These are phyloP conservation scores for Diaporthe amygdali DNA, from an alignment of 2,329 filamentous ascomycete genomes.

Conservation along the genomic window DNA sequence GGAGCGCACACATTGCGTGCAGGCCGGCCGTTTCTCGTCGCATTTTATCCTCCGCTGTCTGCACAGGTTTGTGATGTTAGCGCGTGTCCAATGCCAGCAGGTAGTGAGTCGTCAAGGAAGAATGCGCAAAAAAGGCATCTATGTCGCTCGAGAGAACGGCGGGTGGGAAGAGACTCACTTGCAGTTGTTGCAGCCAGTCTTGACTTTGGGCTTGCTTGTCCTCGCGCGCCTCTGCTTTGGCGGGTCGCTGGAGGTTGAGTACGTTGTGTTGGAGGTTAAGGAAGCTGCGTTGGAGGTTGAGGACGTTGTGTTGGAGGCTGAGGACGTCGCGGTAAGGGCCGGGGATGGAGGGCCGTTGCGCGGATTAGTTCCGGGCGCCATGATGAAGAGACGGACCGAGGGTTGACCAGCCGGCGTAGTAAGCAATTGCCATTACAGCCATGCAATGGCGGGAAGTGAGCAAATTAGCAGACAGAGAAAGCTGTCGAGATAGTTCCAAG, in stretches of 20 bases:
- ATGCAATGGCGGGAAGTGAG: background rate
- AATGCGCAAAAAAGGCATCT: background rate
- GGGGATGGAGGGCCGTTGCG: conserved; percentile 17
- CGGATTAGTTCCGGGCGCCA: conserved; percentile 15
- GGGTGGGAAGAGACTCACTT: conserved; percentile 56
- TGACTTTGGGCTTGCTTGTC: conserved; percentile 66
- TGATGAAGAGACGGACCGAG: background rate
- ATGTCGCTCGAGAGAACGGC: conserved; percentile 8
- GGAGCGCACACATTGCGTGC: conserved; percentile 64
- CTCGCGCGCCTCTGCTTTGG: conserved; percentile 47
- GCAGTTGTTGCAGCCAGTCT: conserved; percentile 71
- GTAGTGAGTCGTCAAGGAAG: conserved; percentile 14
- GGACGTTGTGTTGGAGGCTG: conserved; percentile 25
- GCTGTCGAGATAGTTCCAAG: background rate
- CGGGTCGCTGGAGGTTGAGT: conserved; percentile 24
- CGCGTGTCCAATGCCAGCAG: background rate
- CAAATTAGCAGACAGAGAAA: background rate
- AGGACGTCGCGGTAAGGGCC: conserved; percentile 15
- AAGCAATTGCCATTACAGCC: conserved; percentile 22
- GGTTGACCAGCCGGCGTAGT: background rate
- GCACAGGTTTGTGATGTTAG: conserved; percentile 25
- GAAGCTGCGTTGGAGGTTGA: conserved; percentile 35
- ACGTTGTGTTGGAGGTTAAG: too few species aligned
- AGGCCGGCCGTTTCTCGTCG: conserved; percentile 66
- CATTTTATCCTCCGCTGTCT: conserved; percentile 70